Percentiles rank a stretch among this genome's conserved stretches.
phyloP scores from a whole-genome alignment of 208 protist species.

The Trypanosoma platydactyli region DNA sequence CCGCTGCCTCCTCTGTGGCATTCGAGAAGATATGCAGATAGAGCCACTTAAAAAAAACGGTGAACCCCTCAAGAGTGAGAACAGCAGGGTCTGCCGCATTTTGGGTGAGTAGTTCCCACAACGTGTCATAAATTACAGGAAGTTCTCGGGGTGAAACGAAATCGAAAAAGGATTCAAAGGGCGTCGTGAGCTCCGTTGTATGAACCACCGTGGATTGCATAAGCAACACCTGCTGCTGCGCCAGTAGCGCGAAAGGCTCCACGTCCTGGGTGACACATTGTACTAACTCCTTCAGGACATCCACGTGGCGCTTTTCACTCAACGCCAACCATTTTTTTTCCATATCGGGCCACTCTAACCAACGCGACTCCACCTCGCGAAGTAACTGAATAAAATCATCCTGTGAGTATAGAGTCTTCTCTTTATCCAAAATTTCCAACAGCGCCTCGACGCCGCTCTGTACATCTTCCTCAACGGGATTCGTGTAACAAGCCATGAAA shows the following conservation, averaged over 20 bases:
- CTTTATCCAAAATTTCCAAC: constrained; percentile 30
- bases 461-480: constrained; percentile 52
- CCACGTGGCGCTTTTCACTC: constrained; percentile 28
- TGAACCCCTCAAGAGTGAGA: constrained; percentile 50
- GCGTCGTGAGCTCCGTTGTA: constrained; percentile 41
- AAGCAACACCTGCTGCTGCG: constrained; percentile 52
- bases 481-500: constrained; percentile 63
- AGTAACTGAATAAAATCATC: constrained; percentile 51
- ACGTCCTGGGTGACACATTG: constrained; percentile 79
- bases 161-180: constrained; percentile 55
- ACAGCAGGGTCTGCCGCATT: constrained; percentile 11
- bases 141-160: constrained; percentile 34
- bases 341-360: constrained; percentile 45
- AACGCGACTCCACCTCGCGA: constrained; percentile 37
- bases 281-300: constrained; percentile 49
- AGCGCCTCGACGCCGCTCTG: constrained; percentile 32
- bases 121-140: constrained; percentile 52
- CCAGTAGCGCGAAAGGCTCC: constrained; percentile 52
- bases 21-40: constrained; percentile 63
- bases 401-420: constrained; percentile 34
- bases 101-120: constrained; percentile 38
- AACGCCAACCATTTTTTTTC: constrained; percentile 27
- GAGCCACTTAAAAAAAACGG: constrained; percentile 78
- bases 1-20: constrained; percentile 44
- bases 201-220: constrained; percentile 30